Conservation (phyloP, 306 rosid genomes). For the Arachis hypogaea region DNA sequence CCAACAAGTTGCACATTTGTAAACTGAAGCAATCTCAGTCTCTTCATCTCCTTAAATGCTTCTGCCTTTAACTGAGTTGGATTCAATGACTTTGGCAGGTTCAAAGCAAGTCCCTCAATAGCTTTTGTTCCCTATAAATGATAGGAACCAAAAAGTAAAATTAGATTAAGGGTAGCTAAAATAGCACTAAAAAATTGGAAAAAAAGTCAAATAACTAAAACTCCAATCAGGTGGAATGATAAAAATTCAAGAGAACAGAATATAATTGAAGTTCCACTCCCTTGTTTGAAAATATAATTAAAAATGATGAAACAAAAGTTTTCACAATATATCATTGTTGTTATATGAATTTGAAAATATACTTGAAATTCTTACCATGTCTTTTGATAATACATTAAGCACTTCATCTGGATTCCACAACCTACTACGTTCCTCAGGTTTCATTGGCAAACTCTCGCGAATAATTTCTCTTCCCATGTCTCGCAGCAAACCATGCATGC, state of each 20-base stretch:
- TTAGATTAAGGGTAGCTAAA: not conserved
- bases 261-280: not conserved
- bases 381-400: not conserved
- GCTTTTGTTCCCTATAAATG: constrained; percentile 12
- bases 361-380: not conserved
- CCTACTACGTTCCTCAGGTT: constrained; percentile 25
- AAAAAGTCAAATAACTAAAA: too few relatives aligned
- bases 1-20: constrained; percentile 4
- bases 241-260: too few relatives aligned
- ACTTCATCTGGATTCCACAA: constrained; percentile 28
- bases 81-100: not conserved
- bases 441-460: not conserved
- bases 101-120: constrained; percentile 32
- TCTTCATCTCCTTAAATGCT: constrained; percentile 26
- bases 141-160: not conserved
- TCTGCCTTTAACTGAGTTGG: not conserved
- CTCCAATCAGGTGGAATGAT: too few relatives aligned
- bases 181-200: too few relatives aligned
- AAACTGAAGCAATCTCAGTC: constrained; percentile 27
- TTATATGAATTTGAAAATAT: not conserved
- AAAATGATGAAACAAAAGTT: not conserved
- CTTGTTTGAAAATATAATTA: not conserved
- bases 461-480: constrained; percentile 40
- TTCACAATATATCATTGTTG: not conserved
- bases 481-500: constrained; percentile 37